Evolutionary conservation across 2,329 filamentous ascomycete genomes (phyloP), one percentile per base, ranked within the genome.

Genomic region (Dothistroma septosporum): DNA sequence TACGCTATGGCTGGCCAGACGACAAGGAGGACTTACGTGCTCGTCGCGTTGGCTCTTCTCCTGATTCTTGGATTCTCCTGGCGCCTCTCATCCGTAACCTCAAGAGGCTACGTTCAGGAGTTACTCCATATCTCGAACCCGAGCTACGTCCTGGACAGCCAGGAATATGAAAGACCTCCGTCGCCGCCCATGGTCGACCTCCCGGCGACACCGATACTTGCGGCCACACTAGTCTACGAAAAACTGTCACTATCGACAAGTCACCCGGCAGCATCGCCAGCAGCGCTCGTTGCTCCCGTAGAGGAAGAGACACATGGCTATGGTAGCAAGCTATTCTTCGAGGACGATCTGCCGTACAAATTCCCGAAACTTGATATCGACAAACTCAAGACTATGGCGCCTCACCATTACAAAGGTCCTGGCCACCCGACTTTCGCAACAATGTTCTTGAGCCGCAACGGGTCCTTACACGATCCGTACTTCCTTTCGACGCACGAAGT

Each of bases 401-500:
- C 73, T 2, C 71, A 69, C 58, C 68, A 72, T 55, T 71, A 55
- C 24, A 47, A 73, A 55, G 50, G 65, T 8, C 53, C 62, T 10
- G 58, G 64, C 21, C 62, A 62, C 55, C 67, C 70, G 60, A 66
- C 72, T 2, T 74, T 72, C 24, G 73, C 73, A 1, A 74, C 72
- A 0, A 74, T 74, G 60, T 71, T 74, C 62, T 67, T 69, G 12
- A 72, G 69, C 1, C 67, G 66, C 5, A 72, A 71, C 49, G 67
- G 68, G 0, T 75, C 73, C 0, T 22, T 73, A 2, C 68, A 71
- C 58, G 73, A 75, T 41, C 72, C 73, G 0, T 75, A 75, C 62
- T 75, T 69, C 59, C 63, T 75, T 37, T 71, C 73, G 16, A 72
- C 74, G 6, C 71, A 73, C 12, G 70, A 70, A 2, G 61, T 74